Evolutionary conservation across 305 asterid genomes (phyloP).

Genomic region (Rubia peregrina): DNA sequence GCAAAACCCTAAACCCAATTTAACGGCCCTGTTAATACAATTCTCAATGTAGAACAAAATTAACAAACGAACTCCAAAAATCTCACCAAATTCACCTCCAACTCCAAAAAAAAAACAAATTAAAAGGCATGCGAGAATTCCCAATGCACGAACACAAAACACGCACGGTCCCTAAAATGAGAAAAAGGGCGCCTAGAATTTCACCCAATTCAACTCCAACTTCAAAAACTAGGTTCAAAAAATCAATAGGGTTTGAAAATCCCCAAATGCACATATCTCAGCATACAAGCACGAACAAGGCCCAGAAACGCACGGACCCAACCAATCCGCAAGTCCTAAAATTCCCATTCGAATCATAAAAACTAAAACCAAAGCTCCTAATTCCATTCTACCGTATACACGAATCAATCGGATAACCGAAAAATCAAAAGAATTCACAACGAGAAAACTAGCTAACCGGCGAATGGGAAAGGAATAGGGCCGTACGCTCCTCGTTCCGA

Average conservation of each 20-base stretch:
- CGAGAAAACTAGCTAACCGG: background rate
- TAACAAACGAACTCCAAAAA: background rate
- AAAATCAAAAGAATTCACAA: background rate
- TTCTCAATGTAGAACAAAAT: background rate
- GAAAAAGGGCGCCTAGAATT: background rate
- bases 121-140: background rate
- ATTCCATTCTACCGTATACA: background rate
- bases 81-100: background rate
- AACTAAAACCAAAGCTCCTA: background rate
- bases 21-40: background rate
- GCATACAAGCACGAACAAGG: background rate
- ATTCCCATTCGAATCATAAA: background rate
- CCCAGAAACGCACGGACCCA: background rate
- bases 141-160: background rate
- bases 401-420: background rate
- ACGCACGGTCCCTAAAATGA: background rate
- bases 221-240: background rate
- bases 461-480: background rate
- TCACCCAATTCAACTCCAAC: background rate
- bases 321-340: background rate
- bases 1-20: constrained; percentile 5
- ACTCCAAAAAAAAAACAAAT: too few species aligned
- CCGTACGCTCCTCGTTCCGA: background rate
- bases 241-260: background rate
- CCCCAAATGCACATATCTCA: background rate